Conservation (phyloP, 345 rosid species). For the Eucalyptus curtisii region DNA sequence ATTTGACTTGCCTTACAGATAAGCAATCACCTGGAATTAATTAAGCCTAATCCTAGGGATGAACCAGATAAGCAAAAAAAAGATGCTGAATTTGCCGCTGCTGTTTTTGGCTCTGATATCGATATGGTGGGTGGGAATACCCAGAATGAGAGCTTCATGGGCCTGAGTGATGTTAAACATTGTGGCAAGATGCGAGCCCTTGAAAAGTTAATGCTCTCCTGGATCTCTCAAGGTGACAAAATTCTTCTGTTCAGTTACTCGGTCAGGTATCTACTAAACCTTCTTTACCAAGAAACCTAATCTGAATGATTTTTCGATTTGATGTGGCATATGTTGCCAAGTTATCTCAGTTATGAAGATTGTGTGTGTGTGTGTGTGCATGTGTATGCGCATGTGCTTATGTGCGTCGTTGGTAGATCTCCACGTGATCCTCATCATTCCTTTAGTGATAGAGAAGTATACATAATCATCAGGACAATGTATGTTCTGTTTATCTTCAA, state of each 20-base stretch:
- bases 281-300: neutral
- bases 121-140: slow-evolving; percentile 72
- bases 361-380: neutral
- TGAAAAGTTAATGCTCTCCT: slow-evolving; percentile 70
- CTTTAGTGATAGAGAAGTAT: neutral
- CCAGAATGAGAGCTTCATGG: slow-evolving; percentile 72
- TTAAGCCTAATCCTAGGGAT: slow-evolving; percentile 90
- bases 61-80: slow-evolving; percentile 78
- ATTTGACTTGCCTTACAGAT: slow-evolving; percentile 22
- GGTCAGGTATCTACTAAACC: slow-evolving; percentile 43
- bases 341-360: neutral
- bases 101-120: slow-evolving; percentile 73
- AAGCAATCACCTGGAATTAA: slow-evolving; percentile 93
- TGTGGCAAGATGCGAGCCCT: slow-evolving; percentile 94
- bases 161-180: slow-evolving; percentile 63
- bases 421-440: neutral
- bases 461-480: neutral
- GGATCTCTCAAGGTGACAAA: slow-evolving; percentile 85
- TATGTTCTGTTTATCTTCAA: neutral
- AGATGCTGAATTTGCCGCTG: slow-evolving; percentile 77
- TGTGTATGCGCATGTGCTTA: neutral
- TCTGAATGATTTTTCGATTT: neutral
- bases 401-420: neutral
- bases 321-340: neutral
- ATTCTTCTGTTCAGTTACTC: slow-evolving; percentile 93